A percentile compares a stretch with the other conserved stretches of the same genome.
Evolutionary conservation across 2,329 filamentous ascomycete genomes (phyloP).

Genomic region (Beauveria bassiana): DNA sequence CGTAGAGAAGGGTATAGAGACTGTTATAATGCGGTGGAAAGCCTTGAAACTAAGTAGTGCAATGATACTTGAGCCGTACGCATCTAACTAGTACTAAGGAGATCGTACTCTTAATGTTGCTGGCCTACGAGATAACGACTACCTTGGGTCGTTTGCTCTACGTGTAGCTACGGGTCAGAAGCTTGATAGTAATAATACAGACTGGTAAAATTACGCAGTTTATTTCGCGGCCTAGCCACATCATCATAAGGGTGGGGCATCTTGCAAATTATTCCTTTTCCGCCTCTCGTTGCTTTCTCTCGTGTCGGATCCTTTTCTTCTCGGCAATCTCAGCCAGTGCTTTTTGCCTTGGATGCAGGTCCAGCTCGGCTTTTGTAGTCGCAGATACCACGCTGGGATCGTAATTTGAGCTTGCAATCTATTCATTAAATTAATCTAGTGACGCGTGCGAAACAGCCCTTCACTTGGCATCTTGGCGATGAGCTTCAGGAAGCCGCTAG

Average conservation of each 20-base stretch:
- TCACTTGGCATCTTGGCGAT: background rate
- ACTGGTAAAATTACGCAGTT: background rate
- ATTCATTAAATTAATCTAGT: background rate
- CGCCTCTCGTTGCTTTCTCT: background rate
- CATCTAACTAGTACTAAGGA: no score
- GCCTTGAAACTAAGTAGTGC: no score
- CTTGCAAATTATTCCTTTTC: background rate
- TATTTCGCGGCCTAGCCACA: background rate
- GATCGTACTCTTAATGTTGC: background rate
- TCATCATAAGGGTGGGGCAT: background rate
- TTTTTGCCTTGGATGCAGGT: background rate
- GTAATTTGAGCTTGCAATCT: background rate
- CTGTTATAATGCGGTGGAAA: no score
- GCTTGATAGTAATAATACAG: background rate
- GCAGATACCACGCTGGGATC: conserved; percentile 3
- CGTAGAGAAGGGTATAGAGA: no score
- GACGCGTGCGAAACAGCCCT: background rate
- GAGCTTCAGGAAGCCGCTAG: background rate
- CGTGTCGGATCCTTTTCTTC: conserved; percentile 2
- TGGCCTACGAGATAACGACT: background rate
- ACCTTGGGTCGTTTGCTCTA: background rate
- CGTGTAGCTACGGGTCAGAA: background rate
- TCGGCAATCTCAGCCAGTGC: background rate
- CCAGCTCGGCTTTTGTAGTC: conserved; percentile 2
- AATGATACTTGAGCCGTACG: no score